Base-by-base conservation (phyloP, 257 asterid genomes). In the Cynanchum wilfordii region DNA sequence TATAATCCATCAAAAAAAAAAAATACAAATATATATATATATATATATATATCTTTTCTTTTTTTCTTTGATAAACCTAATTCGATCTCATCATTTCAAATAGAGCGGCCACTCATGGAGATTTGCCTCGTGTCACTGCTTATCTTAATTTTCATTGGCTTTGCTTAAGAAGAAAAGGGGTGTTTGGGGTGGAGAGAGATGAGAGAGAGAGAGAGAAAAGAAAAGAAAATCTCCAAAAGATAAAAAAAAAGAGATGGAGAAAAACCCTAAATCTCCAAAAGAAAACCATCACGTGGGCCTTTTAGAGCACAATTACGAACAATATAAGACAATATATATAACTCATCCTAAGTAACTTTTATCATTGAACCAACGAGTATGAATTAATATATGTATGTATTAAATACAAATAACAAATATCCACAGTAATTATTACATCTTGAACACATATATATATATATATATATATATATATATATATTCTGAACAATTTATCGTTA, bases 51-150 rank as follows among this genome's bases (percentile, higher is more conserved):
- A 33, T 33, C 38, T 0, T 33, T 72, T 70, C 71, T 56, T 72
- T 68, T 76, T 81, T 75, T 42, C 17, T 36, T 59, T 68, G 70
- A 79, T 77, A 65, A 80, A 75, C 16, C 40, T 10, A 47, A 16
- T 13, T 25, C n/a, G n/a, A n/a, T 74, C 20, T 77, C 85, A 87
- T 82, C 87, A 87, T 89, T 82, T 64, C 89, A 77, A 82, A 83
- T 77, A 78, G 81, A 75, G 90, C 89, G 81, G 82, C 86, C 84
- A 4, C 73, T 68, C 66, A 82, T 89, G 44, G 55, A 42, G 69
- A 47, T 62, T 20, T 67, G 75, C 87, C 90, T 79, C 38, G 74
- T 84, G 86, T 65, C 76, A 74, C 70, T 62, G 36, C 44, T 72
- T 13, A 19, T 69, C 38, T 55, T 5, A 30, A 42, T 47, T 68